Evolutionary conservation across 192 early-diverging fungal genomes (phyloP).

Genomic region (Diversispora epigaea): DNA sequence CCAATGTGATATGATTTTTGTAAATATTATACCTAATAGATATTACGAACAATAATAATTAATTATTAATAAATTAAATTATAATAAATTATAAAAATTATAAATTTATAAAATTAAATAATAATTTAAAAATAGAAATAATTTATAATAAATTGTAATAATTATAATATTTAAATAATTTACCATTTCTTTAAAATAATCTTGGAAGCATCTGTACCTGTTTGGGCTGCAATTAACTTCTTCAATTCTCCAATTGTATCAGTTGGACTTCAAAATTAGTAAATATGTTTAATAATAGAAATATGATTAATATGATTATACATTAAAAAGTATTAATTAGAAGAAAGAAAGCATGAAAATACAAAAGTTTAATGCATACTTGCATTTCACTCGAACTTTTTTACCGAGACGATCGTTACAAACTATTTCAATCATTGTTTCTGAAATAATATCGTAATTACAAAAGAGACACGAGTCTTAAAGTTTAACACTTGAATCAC

Average conservation of each 20-base stretch:
- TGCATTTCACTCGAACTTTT: slow-evolving; percentile 87
- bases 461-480: too few species aligned
- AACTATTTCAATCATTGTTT: slow-evolving; percentile 63
- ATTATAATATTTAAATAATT: neutral
- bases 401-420: slow-evolving; percentile 89
- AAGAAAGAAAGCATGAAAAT: neutral
- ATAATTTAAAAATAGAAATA: neutral
- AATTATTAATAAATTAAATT: neutral
- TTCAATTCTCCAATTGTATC: slow-evolving; percentile 88
- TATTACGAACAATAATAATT: neutral
- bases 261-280: slow-evolving; percentile 51
- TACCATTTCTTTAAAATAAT: slow-evolving; percentile 90
- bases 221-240: slow-evolving; percentile 82
- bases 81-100: neutral
- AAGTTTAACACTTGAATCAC: too few species aligned
- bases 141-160: neutral
- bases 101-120: neutral
- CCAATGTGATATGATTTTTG: slow-evolving; percentile 88
- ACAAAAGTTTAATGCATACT: slow-evolving; percentile 47
- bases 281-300: neutral
- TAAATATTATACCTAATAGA: slow-evolving; percentile 62
- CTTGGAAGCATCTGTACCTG: slow-evolving; percentile 83
- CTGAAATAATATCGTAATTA: too few species aligned
- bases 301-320: neutral
- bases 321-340: neutral